phyloP scores from a whole-genome alignment of 1,284 basidiomycete species.

The Ustilago loliicola region DNA sequence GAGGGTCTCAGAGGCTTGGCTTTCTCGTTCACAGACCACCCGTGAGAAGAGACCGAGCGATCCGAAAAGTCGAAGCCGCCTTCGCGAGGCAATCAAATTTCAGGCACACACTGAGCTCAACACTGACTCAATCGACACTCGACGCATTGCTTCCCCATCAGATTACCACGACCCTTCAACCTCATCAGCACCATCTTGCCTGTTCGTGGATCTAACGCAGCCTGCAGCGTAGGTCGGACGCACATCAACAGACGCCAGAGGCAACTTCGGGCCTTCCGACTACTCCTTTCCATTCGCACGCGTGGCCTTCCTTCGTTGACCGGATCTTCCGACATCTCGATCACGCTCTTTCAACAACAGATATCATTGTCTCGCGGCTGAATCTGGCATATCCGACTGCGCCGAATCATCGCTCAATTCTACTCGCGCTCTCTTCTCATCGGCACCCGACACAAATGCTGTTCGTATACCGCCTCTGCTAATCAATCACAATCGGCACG shows the following conservation, averaged over 20 bases:
- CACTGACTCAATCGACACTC: conserved; percentile 3
- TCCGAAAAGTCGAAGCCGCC: conserved; percentile 1
- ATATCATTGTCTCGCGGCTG: background rate
- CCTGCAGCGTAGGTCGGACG: background rate
- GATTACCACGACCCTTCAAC: background rate
- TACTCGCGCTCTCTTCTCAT: background rate
- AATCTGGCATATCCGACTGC: background rate
- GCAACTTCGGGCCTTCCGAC: background rate
- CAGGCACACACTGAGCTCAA: background rate
- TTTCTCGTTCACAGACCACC: conserved; percentile 20
- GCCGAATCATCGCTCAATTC: background rate
- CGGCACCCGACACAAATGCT: conserved; percentile 13
- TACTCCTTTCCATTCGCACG: background rate
- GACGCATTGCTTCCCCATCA: background rate
- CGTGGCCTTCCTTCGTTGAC: background rate
- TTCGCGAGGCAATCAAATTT: background rate
- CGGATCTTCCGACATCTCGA: conserved; percentile 4
- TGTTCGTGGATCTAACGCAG: background rate
- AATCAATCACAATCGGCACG: background rate
- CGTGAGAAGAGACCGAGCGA: too few species aligned
- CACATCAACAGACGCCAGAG: background rate
- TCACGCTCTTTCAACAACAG: background rate
- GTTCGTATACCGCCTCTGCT: background rate
- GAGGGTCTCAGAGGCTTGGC: background rate
- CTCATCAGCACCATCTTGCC: background rate